Evolutionary conservation across 139 green algal species (phyloP), one percentile per base, ranked within the genome.

Genomic region (Coccomyxa sp.): DNA sequence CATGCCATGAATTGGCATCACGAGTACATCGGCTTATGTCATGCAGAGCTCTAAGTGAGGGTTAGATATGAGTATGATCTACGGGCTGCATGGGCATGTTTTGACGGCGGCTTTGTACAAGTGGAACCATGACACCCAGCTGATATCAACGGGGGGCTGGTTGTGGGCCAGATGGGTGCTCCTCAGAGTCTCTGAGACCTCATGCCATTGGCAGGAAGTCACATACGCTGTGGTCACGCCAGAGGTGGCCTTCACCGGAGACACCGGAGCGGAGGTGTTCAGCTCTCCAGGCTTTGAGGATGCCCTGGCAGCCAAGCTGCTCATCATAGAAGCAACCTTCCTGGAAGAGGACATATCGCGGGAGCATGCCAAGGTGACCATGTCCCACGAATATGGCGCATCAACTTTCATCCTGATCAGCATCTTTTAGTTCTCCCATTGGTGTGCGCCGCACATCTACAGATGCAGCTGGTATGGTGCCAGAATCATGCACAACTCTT

Each of bases 161-260:
- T 29, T 58, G 44, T 58, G 44, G 14, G 16, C n/a, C n/a, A n/a
- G n/a, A n/a, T n/a, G n/a, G n/a, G n/a, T n/a, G n/a, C n/a, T 58
- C 14, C 44, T 58, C 44, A 12, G 14, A 58, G 44, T 16, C 44
- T 58, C 16, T 16, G 14, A 58, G 58, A 27, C 12, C 58, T 27
- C 16, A 70, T 27, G 16, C 16, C 58, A 36, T 70, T 70, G 16
- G 36, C 78, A 82, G 78, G 78, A 91, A 58, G 85, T 90, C 72
- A 90, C 88, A 8, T 82, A 92, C 33, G 85, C 55, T 0, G 5
- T 75, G 9, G 84, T 93, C 82, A 80, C 91, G 0, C 88, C 90
- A 24, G 89, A 94, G 79, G 82, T 96, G 7, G 90, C 91, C 0
- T 97, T 97, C 88, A 97, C 93, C 1, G 93, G 91, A 3, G 93